Evolutionary conservation across 1,284 basidiomycete genomes (phyloP).

Genomic region (Moesziomyces globuligerus): DNA sequence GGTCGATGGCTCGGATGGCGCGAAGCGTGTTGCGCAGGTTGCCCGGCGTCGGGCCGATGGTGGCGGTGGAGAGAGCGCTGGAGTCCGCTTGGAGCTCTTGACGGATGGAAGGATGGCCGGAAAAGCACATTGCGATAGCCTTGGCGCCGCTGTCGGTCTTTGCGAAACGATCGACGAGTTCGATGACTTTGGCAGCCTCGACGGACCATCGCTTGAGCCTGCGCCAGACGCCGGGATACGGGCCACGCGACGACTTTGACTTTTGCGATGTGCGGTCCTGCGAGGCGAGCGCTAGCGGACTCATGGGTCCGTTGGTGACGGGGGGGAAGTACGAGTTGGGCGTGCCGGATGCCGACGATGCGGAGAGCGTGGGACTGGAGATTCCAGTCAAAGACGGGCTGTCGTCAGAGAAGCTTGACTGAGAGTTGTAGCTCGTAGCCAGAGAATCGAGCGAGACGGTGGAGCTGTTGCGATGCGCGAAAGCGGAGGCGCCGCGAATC

Average conservation of each 20-base stretch:
- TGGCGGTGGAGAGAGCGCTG: constrained; percentile 21
- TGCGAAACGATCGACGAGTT: constrained; percentile 56
- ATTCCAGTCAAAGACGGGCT: constrained; percentile 28
- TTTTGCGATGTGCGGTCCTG: constrained; percentile 14
- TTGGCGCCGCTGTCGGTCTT: constrained; percentile 51
- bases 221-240: constrained; percentile 66
- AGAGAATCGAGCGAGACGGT: constrained; percentile 64
- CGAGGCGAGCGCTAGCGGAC: constrained; percentile 47
- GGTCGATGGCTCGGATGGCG: constrained; percentile 55
- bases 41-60: constrained; percentile 37
- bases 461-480: constrained; percentile 52
- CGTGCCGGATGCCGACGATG: constrained; percentile 30
- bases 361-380: constrained; percentile 32
- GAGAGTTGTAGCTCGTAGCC: constrained; percentile 64
- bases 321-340: constrained; percentile 45
- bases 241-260: constrained; percentile 28
- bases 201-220: constrained; percentile 64
- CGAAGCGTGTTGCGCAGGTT: constrained; percentile 53
- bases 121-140: constrained; percentile 49
- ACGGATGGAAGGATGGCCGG: constrained; percentile 34
- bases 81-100: constrained; percentile 28
- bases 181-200: constrained; percentile 63
- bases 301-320: constrained; percentile 27
- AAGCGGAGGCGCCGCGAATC: constrained; percentile 15
- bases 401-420: constrained; percentile 46